phyloP scores from a whole-genome alignment of 164 flowering plant genomes.

The Aristolochia contorta region DNA sequence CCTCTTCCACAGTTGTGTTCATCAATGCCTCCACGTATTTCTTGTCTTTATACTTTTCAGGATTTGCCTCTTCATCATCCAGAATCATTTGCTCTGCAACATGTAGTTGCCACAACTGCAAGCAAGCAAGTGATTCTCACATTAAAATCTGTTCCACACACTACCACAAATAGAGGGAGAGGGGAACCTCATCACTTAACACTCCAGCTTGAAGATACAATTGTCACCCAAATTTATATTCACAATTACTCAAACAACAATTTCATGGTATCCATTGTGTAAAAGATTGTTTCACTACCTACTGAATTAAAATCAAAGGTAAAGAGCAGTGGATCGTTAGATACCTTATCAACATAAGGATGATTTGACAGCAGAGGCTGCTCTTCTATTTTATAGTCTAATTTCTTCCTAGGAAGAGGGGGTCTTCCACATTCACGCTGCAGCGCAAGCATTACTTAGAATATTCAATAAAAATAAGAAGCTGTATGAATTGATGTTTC shows the following conservation, averaged over 20 bases:
- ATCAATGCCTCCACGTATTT: conserved; percentile 43
- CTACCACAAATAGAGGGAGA: neutral
- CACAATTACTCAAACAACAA: no score
- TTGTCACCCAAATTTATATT: no score
- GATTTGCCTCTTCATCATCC: conserved; percentile 81
- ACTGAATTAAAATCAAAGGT: no score
- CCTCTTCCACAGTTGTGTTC: conserved; percentile 58
- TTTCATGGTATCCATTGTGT: no score
- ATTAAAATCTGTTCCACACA: conserved; percentile 2
- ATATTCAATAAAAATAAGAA: neutral
- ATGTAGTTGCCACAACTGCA: conserved; percentile 95
- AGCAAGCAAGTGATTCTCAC: conserved; percentile 5
- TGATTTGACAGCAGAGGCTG: conserved; percentile 71
- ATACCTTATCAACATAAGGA: conserved; percentile 91
- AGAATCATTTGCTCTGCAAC: conserved; percentile 89
- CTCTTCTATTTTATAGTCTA: conserved; percentile 62
- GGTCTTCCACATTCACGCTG: conserved; percentile 96
- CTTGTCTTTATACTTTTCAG: conserved; percentile 71
- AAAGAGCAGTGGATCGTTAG: neutral
- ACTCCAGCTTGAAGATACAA: neutral
- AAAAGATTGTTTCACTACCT: no score
- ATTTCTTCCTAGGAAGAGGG: conserved; percentile 67
- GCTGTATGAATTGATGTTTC: neutral
- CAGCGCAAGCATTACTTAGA: conserved; percentile 7
- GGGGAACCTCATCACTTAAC: neutral